These are phyloP conservation scores for Trichoderma parareesei DNA, from an alignment of 495 filamentous ascomycete genomes.

Conservation along the genomic window DNA sequence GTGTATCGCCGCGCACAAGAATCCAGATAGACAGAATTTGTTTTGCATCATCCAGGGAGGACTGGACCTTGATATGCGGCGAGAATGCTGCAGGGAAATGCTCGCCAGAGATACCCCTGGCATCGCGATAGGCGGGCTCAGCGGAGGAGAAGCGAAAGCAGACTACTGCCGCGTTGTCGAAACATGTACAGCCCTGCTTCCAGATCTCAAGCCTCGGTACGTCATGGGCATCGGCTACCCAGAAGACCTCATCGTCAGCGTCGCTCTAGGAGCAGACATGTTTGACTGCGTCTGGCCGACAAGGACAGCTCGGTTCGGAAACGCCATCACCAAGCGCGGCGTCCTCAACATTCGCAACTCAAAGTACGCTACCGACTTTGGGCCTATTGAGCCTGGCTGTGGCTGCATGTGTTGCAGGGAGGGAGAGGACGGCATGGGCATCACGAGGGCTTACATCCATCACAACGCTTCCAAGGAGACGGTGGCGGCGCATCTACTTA, in stretches of 20 bases:
- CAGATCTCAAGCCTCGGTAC: constrained; percentile 87
- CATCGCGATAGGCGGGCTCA: constrained; percentile 91
- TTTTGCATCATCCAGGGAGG: constrained; percentile 99
- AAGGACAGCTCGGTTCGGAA: constrained; percentile 89
- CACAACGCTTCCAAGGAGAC: constrained; percentile 93
- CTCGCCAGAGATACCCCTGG: constrained; percentile 84
- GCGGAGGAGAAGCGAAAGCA: constrained; percentile 63
- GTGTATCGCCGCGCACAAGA: constrained; percentile 84
- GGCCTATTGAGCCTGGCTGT: constrained; percentile 74
- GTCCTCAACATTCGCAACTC: constrained; percentile 74
- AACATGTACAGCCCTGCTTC: constrained; percentile 76
- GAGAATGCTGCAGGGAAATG: constrained; percentile 83
- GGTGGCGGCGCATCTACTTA: constrained; percentile 86
- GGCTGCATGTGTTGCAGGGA: constrained; percentile 65
- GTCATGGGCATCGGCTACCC: constrained; percentile 99
- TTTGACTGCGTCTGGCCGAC: constrained; percentile 99
- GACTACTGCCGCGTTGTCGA: constrained; percentile 61
- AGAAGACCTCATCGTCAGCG: constrained; percentile 84
- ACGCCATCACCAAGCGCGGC: constrained; percentile 76
- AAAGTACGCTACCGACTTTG: constrained; percentile 69
- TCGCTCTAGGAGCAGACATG: constrained; percentile 95
- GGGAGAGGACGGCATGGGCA: constrained; percentile 64
- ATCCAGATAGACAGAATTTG: constrained; percentile 78
- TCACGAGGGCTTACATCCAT: constrained; percentile 84
- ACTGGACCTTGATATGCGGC: constrained; percentile 79